Conservation (phyloP, 345 rosid genomes). For the Linum trigynum region DNA sequence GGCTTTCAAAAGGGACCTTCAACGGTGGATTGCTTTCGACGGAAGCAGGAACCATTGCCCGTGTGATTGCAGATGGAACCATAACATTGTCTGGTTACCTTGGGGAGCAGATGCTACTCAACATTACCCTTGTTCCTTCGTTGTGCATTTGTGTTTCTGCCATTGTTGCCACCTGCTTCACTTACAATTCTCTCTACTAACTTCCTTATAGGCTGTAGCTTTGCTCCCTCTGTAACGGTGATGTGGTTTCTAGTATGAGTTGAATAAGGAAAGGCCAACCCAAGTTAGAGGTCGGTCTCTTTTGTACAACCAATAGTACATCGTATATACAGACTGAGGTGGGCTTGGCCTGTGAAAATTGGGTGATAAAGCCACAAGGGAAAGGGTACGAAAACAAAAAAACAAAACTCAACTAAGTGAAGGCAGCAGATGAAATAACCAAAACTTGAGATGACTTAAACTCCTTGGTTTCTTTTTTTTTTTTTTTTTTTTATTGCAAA, state of each 20-base stretch:
- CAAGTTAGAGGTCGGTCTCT: no score
- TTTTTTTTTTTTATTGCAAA: no score
- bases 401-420: no score
- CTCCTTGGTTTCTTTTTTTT: no score
- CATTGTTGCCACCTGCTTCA: constrained; percentile 40
- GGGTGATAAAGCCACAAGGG: no score
- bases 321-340: no score
- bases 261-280: no score
- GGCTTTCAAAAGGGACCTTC: constrained; percentile 48
- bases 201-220: not conserved
- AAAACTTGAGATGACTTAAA: no score
- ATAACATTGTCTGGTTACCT: constrained; percentile 42
- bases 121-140: constrained; percentile 41
- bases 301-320: no score
- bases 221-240: not conserved
- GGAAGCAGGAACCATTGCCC: constrained; percentile 53
- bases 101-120: constrained; percentile 34
- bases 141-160: constrained; percentile 40
- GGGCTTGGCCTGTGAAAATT: no score
- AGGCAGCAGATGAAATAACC: no score
- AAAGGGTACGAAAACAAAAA: no score
- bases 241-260: not conserved
- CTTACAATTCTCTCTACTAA: constrained; percentile 45
- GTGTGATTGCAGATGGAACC: constrained; percentile 56
- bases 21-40: constrained; percentile 54